Conservation (phyloP, 2,329 filamentous ascomycete species). For the Penicillium sp. region DNA sequence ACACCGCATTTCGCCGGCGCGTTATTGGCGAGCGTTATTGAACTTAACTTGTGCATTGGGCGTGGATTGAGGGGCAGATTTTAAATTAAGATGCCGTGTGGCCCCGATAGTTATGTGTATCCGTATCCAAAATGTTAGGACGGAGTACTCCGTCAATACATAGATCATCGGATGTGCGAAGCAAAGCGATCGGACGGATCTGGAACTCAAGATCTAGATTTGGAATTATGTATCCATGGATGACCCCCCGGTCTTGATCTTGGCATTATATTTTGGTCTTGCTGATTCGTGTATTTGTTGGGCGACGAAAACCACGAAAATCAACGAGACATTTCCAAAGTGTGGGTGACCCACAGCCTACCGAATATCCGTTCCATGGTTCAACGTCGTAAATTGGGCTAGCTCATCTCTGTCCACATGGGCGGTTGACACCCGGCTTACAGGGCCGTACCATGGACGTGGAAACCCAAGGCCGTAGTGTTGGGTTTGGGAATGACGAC, state of each 20-base stretch:
- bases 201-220: background rate
- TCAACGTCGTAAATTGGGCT: background rate
- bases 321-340: background rate
- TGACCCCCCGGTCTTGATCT: background rate
- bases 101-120: background rate
- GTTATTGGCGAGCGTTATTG: background rate
- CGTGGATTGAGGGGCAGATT: background rate
- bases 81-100: background rate
- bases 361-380: slow-evolving; percentile 3
- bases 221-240: background rate
- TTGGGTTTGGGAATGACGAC: slow-evolving; percentile 23
- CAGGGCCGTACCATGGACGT: slow-evolving; percentile 11
- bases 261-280: background rate
- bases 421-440: slow-evolving; percentile 9
- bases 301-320: background rate
- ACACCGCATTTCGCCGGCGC: background rate
- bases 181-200: background rate
- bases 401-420: background rate
- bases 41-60: background rate
- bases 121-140: background rate
- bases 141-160: background rate
- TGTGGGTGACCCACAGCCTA: slow-evolving; percentile 3
- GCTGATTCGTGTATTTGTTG: background rate
- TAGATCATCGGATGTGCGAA: background rate
- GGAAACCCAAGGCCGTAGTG: slow-evolving; percentile 16